A percentile compares a stretch with the other conserved stretches of the same genome.
These are phyloP conservation scores for Neopestalotiopsis sp. DNA, from an alignment of 2,329 filamentous ascomycete genomes.

Conservation along the genomic window DNA sequence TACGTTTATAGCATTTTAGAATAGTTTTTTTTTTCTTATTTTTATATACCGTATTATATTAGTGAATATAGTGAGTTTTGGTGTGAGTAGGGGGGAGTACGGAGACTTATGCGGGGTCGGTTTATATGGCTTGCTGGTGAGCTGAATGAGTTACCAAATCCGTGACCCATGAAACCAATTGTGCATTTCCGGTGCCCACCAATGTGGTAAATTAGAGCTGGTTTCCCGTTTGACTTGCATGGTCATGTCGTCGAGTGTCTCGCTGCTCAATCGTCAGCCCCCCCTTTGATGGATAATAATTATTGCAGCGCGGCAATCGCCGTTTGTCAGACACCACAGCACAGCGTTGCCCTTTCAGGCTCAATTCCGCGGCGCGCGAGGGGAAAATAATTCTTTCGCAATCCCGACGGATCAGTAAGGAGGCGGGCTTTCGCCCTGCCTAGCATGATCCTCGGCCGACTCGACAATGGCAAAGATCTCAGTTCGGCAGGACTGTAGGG, in stretches of 20 bases:
- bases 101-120: no score
- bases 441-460: not conserved
- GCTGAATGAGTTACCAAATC: not conserved
- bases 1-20: no score
- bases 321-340: not conserved
- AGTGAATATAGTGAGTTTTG: no score
- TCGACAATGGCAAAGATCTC: constrained; percentile 1
- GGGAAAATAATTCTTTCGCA: no score
- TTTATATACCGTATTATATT: no score
- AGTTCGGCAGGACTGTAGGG: not conserved
- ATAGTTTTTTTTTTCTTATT: no score
- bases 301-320: not conserved
- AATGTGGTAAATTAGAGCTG: not conserved
- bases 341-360: not conserved
- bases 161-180: not conserved
- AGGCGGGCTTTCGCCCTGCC: not conserved
- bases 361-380: no score
- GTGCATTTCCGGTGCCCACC: not conserved
- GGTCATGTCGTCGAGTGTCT: not conserved
- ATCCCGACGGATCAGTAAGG: not conserved
- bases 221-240: not conserved
- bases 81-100: no score
- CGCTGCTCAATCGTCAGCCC: not conserved
- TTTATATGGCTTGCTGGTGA: not conserved
- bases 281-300: no score